phyloP scores from a whole-genome alignment of 2,329 filamentous ascomycete species.

The Chaetomiaceae sp. region DNA sequence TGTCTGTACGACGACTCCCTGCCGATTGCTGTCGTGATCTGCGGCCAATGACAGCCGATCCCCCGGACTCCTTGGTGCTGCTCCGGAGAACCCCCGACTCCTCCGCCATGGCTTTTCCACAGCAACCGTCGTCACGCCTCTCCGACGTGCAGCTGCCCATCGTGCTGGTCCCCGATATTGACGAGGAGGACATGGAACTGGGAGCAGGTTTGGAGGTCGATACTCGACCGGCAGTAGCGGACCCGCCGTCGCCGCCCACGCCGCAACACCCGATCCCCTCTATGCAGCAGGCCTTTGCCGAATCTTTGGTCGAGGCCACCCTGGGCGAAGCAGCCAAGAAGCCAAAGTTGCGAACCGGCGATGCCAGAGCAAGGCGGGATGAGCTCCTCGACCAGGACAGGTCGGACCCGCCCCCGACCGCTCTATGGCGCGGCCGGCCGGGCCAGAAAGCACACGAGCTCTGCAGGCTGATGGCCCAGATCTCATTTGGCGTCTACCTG shows the following conservation, averaged over 20 bases:
- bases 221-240: constrained; percentile 4
- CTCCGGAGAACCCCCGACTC: constrained; percentile 1
- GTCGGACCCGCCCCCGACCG: constrained; percentile 66
- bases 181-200: constrained; percentile 13
- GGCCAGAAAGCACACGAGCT: constrained; percentile 80
- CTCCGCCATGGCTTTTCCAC: constrained; percentile 25
- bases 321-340: constrained; percentile 42
- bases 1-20: constrained; percentile 21
- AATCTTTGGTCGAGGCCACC: constrained; percentile 71
- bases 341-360: constrained; percentile 48
- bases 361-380: constrained; percentile 59
- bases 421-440: constrained; percentile 69
- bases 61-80: constrained; percentile 4
- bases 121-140: constrained; percentile 18
- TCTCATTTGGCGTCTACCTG: constrained; percentile 88
- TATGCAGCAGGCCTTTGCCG: constrained; percentile 78
- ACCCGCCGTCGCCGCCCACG: constrained; percentile 16
- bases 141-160: constrained; percentile 26
- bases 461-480: constrained; percentile 85
- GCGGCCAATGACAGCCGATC: constrained; percentile 18
- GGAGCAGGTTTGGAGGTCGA: constrained; percentile 16
- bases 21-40: constrained; percentile 24
- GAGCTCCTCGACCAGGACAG: constrained; percentile 62
- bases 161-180: constrained; percentile 20
- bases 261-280: constrained; percentile 64